Conservation (phyloP, 2,329 filamentous ascomycete genomes). For the Colletotrichum nymphaeae region DNA sequence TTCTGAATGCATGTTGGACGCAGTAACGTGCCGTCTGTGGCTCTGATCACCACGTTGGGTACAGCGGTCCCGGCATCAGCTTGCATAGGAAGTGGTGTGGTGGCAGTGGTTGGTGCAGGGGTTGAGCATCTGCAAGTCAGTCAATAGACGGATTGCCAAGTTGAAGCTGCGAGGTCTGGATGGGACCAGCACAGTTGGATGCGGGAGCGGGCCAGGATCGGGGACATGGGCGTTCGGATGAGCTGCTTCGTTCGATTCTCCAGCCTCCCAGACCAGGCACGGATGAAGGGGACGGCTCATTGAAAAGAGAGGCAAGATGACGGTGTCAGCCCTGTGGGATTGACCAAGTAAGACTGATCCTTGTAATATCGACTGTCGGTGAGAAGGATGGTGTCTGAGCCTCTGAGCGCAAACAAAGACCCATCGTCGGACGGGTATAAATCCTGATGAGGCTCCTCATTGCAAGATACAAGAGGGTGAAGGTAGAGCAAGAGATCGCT, state of each 20-base stretch:
- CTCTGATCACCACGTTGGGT: background rate
- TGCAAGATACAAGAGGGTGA: background rate
- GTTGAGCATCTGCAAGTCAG: conserved; percentile 27
- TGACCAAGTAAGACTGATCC: conserved; percentile 22
- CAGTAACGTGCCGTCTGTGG: conserved; percentile 12
- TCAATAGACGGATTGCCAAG: conserved; percentile 35
- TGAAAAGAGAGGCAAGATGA: conserved; percentile 10
- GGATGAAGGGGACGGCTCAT: conserved; percentile 4
- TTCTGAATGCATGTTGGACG: background rate
- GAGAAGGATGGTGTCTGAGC: background rate
- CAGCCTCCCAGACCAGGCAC: conserved; percentile 13
- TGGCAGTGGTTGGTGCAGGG: conserved; percentile 34
- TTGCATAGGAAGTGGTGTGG: conserved; percentile 29
- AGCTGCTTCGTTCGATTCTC: conserved; percentile 10
- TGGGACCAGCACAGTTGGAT: conserved; percentile 29
- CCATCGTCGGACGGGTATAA: background rate
- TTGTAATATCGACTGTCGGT: conserved; percentile 11
- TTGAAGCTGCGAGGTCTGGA: conserved; percentile 17
- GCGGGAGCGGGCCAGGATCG: conserved; percentile 9
- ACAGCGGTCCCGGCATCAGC: conserved; percentile 18
- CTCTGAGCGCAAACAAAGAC: background rate
- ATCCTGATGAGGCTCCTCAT: background rate
- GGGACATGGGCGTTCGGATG: conserved; percentile 1
- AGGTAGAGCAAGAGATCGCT: background rate
- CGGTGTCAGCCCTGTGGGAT: conserved; percentile 25